A percentile compares a stretch with the other conserved stretches of the same genome.
These are phyloP conservation scores for Colletotrichum sp. DNA, from an alignment of 2,329 filamentous ascomycete genomes.

Conservation along the genomic window DNA sequence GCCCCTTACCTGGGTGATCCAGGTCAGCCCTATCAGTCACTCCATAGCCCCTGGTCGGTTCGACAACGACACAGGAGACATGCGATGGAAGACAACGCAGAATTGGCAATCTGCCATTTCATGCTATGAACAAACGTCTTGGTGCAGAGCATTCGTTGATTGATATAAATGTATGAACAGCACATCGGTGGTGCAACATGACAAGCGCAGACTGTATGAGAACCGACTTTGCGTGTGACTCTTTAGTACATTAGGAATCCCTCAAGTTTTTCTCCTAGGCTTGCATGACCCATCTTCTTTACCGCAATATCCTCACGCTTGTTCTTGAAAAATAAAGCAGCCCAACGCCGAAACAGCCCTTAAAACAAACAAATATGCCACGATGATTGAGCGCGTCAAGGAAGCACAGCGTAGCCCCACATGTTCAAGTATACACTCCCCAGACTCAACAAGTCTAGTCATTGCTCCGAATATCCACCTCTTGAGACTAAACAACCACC, in stretches of 20 bases:
- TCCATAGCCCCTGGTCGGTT: neutral
- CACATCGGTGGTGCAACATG: neutral
- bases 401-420: neutral
- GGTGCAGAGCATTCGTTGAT: neutral
- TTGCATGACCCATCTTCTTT: neutral
- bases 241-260: neutral
- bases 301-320: neutral
- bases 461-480: neutral
- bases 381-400: neutral
- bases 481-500: neutral
- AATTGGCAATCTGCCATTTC: neutral
- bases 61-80: neutral
- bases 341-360: neutral
- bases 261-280: neutral
- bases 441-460: neutral
- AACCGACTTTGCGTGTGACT: neutral
- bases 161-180: neutral
- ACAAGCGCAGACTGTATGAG: neutral
- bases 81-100: neutral
- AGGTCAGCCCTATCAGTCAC: constrained; percentile 10
- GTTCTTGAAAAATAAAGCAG: neutral
- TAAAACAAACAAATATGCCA: neutral
- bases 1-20: constrained; percentile 4
- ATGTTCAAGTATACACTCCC: neutral
- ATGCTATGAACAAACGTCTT: neutral